Percentiles rank a stretch among this genome's conserved stretches.
These are phyloP conservation scores for Desmodesmus armatus DNA, from an alignment of 139 green algal genomes.

Conservation along the genomic window DNA sequence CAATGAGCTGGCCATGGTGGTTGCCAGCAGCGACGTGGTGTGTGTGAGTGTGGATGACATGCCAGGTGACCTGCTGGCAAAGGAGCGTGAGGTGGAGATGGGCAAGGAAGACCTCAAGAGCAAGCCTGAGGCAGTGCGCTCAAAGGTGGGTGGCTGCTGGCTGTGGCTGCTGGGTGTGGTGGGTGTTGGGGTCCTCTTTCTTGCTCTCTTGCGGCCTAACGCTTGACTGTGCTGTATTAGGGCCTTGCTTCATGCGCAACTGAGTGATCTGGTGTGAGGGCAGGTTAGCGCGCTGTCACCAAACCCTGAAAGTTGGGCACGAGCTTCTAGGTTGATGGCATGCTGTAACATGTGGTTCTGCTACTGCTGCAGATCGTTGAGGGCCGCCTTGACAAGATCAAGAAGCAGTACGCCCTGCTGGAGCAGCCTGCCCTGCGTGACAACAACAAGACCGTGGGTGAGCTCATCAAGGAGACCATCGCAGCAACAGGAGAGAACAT, in stretches of 20 bases:
- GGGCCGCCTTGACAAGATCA: constrained; percentile 92
- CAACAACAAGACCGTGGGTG: constrained; percentile 83
- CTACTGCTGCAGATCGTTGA: constrained; percentile 91
- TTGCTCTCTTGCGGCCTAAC: too few relatives aligned
- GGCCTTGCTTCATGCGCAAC: neutral
- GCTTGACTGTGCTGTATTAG: neutral
- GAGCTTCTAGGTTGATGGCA: neutral
- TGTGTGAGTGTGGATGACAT: constrained; percentile 76
- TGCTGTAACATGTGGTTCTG: constrained; percentile 47
- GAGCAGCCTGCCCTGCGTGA: constrained; percentile 94
- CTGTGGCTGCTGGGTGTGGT: too few relatives aligned
- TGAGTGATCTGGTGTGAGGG: too few relatives aligned
- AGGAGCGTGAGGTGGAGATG: constrained; percentile 86
- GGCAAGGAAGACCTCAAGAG: constrained; percentile 93
- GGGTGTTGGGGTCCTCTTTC: too few relatives aligned
- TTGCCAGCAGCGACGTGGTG: constrained; percentile 76
- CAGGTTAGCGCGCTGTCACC: too few relatives aligned
- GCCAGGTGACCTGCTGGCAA: constrained; percentile 66
- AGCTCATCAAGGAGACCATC: constrained; percentile 92
- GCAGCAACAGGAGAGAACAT: constrained; percentile 95
- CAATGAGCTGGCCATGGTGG: constrained; percentile 70
- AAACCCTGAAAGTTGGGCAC: too few relatives aligned
- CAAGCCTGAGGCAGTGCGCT: constrained; percentile 95
- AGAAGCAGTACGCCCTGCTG: constrained; percentile 85
- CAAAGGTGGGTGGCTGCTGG: constrained; percentile 24